Evolutionary conservation across 106 monocot genomes (phyloP).

Genomic region (Acorus gramineus): DNA sequence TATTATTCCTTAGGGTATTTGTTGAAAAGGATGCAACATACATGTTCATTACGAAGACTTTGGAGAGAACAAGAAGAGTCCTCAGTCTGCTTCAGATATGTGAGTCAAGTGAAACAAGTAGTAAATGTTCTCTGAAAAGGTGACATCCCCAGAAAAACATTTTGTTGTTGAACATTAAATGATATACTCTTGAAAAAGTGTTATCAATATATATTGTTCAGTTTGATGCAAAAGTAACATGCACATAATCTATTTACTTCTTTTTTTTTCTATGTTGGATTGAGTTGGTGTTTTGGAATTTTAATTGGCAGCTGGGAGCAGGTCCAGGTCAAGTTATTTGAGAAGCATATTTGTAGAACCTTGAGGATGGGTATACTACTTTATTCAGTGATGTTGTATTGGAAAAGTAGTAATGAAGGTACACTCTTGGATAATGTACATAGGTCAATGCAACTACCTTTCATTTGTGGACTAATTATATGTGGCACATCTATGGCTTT

Average conservation of each 20-base stretch:
- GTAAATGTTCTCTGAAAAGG: slow-evolving; percentile 35
- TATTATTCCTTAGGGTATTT: slow-evolving; percentile 24
- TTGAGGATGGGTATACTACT: slow-evolving; percentile 37
- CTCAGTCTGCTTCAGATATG: slow-evolving; percentile 31
- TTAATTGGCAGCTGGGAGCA: slow-evolving; percentile 86
- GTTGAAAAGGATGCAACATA: slow-evolving; percentile 38
- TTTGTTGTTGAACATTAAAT: background rate
- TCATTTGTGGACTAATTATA: no score
- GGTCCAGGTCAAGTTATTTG: slow-evolving; percentile 54
- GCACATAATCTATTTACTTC: background rate
- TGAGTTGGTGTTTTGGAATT: slow-evolving; percentile 18
- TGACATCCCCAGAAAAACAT: slow-evolving; percentile 2
- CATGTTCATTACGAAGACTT: slow-evolving; percentile 37
- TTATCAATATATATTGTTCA: no score
- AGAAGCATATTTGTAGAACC: slow-evolving; percentile 37
- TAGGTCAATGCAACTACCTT: background rate
- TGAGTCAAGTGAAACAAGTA: slow-evolving; percentile 10
- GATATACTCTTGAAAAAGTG: no score
- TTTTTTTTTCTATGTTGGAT: slow-evolving; percentile 7
- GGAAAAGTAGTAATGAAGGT: slow-evolving; percentile 40
- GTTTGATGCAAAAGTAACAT: no score
- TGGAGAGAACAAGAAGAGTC: slow-evolving; percentile 26
- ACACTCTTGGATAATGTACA: slow-evolving; percentile 2
- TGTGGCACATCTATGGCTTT: no score
- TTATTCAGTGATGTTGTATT: slow-evolving; percentile 49